phyloP scores from a whole-genome alignment of 2,329 filamentous ascomycete species.

The Paecilomyces formosus region DNA sequence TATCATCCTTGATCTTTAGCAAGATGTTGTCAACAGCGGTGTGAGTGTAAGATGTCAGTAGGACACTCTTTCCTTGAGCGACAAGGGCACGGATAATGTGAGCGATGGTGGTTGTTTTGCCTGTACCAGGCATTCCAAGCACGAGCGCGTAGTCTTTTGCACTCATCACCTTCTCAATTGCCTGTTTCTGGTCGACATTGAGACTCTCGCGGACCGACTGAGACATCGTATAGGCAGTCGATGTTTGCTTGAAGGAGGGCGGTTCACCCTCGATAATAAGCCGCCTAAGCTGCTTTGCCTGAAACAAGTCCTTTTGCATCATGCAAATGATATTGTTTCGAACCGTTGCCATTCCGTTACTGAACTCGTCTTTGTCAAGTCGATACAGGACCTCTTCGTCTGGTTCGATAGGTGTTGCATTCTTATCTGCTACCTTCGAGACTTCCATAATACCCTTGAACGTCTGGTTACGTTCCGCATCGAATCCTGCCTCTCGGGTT shows the following conservation, averaged over 20 bases:
- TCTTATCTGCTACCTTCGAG: constrained; percentile 40
- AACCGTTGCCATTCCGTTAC: constrained; percentile 91
- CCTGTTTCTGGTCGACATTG: constrained; percentile 78
- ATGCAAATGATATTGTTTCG: constrained; percentile 89
- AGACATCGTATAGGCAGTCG: constrained; percentile 57
- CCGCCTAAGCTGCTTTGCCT: constrained; percentile 63
- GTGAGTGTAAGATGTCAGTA: constrained; percentile 93
- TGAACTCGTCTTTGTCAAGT: constrained; percentile 96
- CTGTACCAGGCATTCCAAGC: constrained; percentile 94
- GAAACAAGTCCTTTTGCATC: constrained; percentile 72
- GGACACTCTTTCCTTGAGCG: constrained; percentile 81
- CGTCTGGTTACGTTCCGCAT: constrained; percentile 68
- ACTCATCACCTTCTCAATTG: constrained; percentile 92
- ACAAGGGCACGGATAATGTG: constrained; percentile 91
- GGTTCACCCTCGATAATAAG: constrained; percentile 70
- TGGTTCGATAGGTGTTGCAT: constrained; percentile 26
- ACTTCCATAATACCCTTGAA: constrained; percentile 93
- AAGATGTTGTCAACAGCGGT: constrained; percentile 98
- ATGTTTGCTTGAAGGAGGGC: constrained; percentile 63
- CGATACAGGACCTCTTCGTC: constrained; percentile 60
- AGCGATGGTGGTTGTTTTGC: constrained; percentile 96
- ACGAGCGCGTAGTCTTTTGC: constrained; percentile 95
- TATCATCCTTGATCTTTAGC: constrained; percentile 75
- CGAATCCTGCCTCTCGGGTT: constrained; percentile 66
- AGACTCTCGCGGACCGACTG: constrained; percentile 53